These are phyloP conservation scores for Cercospora sp. DNA, from an alignment of 2,329 filamentous ascomycete genomes.

Conservation along the genomic window DNA sequence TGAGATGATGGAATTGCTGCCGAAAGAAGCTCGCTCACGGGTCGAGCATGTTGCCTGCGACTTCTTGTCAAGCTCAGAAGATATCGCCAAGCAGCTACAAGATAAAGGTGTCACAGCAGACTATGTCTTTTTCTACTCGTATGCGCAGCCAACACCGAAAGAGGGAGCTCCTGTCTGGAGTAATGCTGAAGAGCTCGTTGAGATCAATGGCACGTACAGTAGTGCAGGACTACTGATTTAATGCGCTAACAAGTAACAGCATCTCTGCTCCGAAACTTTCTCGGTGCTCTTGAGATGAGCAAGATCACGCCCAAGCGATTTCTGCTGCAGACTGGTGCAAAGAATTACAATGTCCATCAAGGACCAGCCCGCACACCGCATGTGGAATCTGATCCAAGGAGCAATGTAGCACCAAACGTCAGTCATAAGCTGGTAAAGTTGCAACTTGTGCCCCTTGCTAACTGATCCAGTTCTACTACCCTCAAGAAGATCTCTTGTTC, in stretches of 20 bases:
- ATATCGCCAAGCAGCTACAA: constrained; percentile 41
- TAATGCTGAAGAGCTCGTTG: constrained; percentile 52
- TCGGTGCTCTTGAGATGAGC: constrained; percentile 46
- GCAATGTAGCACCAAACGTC: constrained; percentile 49
- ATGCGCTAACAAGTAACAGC: background rate
- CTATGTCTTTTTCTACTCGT: constrained; percentile 57
- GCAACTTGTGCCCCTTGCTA: background rate
- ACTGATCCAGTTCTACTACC: constrained; percentile 51
- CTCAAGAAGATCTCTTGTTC: constrained; percentile 53
- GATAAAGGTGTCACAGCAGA: constrained; percentile 41
- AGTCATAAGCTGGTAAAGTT: background rate
- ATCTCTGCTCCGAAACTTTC: constrained; percentile 53
- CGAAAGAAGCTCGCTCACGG: constrained; percentile 34
- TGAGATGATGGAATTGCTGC: constrained; percentile 39
- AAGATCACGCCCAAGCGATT: constrained; percentile 49
- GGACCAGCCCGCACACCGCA: constrained; percentile 48
- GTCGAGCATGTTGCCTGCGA: constrained; percentile 39
- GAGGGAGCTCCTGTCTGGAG: constrained; percentile 49
- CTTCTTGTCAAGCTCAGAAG: constrained; percentile 41
- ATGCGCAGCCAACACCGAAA: constrained; percentile 52
- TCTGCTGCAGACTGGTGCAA: constrained; percentile 54
- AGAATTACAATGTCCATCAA: constrained; percentile 50
- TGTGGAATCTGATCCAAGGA: constrained; percentile 49
- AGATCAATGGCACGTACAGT: constrained; percentile 42
- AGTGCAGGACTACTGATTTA: too few relatives aligned